Evolutionary conservation across 805 yeast species (phyloP).

Genomic region (Saturnispora mendoncae): DNA sequence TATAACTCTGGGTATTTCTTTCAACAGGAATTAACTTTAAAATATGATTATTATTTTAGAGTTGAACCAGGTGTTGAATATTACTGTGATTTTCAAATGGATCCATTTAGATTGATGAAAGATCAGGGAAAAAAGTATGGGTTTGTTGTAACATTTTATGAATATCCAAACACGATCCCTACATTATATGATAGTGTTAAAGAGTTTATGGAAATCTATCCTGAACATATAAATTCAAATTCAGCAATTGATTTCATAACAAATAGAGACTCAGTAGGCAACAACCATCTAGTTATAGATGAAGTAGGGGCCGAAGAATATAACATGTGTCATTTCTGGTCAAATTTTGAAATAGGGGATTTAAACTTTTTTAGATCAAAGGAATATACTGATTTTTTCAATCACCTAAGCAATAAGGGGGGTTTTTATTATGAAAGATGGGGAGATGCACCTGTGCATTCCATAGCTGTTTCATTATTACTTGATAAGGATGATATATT

Average conservation of each 20-base stretch:
- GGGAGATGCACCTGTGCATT: slow-evolving; percentile 94
- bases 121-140: slow-evolving; percentile 75
- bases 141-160: slow-evolving; percentile 75
- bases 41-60: slow-evolving; percentile 88
- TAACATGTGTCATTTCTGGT: slow-evolving; percentile 82
- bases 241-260: slow-evolving; percentile 52
- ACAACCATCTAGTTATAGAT: slow-evolving; percentile 25
- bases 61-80: slow-evolving; percentile 90
- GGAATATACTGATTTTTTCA: slow-evolving; percentile 52
- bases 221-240: slow-evolving; percentile 55
- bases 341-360: slow-evolving; percentile 72
- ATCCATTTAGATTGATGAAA: slow-evolving; percentile 76
- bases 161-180: slow-evolving; percentile 77
- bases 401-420: slow-evolving; percentile 54
- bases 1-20: slow-evolving; percentile 89
- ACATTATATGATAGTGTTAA: slow-evolving; percentile 74
- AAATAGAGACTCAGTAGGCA: slow-evolving; percentile 42
- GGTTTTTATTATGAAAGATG: slow-evolving; percentile 84
- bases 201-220: slow-evolving; percentile 48
- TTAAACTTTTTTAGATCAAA: slow-evolving; percentile 63
- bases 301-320: slow-evolving; percentile 41
- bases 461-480: slow-evolving; percentile 56
- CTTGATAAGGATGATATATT: slow-evolving; percentile 53
- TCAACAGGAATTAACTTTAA: slow-evolving; percentile 58
- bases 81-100: slow-evolving; percentile 81